phyloP scores from a whole-genome alignment of 1,139 yeast genomes.

The Geotrichum siamense region DNA sequence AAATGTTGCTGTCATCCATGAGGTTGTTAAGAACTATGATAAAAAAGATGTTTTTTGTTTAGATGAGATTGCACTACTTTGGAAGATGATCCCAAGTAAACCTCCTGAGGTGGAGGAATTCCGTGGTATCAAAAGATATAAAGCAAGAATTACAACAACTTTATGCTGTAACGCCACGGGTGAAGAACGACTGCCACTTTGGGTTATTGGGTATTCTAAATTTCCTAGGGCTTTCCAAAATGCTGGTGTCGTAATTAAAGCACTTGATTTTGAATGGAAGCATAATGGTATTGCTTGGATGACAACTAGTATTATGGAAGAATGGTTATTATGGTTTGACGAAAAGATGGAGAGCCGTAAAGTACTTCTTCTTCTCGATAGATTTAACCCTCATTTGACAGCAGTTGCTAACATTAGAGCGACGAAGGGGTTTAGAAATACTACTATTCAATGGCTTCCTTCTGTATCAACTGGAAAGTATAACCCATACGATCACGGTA shows the following conservation, averaged over 20 bases:
- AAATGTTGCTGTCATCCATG: constrained; percentile 15
- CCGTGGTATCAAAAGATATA: constrained; percentile 14
- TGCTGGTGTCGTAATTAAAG: constrained; percentile 15
- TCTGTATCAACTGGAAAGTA: constrained; percentile 15
- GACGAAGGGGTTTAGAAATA: constrained; percentile 15
- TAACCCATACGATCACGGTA: constrained; percentile 16
- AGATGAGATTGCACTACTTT: constrained; percentile 14
- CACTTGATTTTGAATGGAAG: constrained; percentile 17
- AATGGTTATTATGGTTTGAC: constrained; percentile 16
- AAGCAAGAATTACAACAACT: constrained; percentile 14
- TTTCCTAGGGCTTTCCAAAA: constrained; percentile 15
- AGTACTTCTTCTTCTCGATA: constrained; percentile 12
- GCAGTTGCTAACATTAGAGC: constrained; percentile 17
- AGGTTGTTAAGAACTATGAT: constrained; percentile 13
- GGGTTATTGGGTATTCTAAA: constrained; percentile 17
- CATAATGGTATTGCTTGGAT: constrained; percentile 18
- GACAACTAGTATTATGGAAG: constrained; percentile 17
- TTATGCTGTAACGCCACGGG: constrained; percentile 17
- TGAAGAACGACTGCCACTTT: constrained; percentile 14
- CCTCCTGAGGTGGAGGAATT: constrained; percentile 17
- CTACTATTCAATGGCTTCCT: constrained; percentile 17
- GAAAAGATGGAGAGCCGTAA: constrained; percentile 12
- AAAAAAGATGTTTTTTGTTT: constrained; percentile 12
- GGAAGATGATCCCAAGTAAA: constrained; percentile 17
- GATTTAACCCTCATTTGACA: constrained; percentile 16